Percentiles rank a stretch among this genome's conserved stretches.
These are phyloP conservation scores for Planoprotostelium fungivorum DNA, from an alignment of 78 protist species.

Conservation along the genomic window DNA sequence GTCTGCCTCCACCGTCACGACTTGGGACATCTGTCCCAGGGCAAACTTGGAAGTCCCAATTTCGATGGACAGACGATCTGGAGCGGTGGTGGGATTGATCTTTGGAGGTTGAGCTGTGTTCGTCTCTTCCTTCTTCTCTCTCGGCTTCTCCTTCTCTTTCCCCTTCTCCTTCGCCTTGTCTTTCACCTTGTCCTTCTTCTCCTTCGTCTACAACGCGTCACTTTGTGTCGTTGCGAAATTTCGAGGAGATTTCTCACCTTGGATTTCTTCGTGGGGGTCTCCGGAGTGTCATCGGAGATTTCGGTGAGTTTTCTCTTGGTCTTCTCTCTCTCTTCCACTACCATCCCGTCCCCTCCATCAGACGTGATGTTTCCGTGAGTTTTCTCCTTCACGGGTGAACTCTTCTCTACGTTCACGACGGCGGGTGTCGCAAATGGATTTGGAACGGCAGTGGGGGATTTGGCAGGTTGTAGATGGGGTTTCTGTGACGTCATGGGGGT, in stretches of 20 bases:
- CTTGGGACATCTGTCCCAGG: background rate
- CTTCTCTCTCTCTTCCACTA: background rate
- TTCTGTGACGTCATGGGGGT: too few species aligned
- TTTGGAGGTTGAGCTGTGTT: background rate
- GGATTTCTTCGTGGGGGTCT: background rate
- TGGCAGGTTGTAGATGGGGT: background rate
- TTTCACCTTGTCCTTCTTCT: background rate
- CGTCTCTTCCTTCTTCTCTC: background rate
- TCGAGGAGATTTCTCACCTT: background rate
- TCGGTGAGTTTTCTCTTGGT: background rate
- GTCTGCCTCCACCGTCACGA: background rate
- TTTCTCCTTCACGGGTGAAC: background rate
- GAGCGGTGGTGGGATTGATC: background rate
- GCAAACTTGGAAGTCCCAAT: background rate
- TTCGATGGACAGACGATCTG: background rate
- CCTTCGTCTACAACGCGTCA: background rate
- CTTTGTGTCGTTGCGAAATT: background rate
- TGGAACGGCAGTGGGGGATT: background rate
- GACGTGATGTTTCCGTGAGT: background rate
- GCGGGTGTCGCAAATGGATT: background rate
- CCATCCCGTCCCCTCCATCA: background rate
- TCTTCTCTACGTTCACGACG: background rate
- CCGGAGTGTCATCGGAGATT: background rate
- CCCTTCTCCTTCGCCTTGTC: background rate
- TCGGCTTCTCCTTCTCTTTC: background rate